A percentile compares a stretch with the other conserved stretches of the same genome.
These are phyloP conservation scores for Firmiana major DNA, from an alignment of 345 rosid genomes.

Conservation along the genomic window DNA sequence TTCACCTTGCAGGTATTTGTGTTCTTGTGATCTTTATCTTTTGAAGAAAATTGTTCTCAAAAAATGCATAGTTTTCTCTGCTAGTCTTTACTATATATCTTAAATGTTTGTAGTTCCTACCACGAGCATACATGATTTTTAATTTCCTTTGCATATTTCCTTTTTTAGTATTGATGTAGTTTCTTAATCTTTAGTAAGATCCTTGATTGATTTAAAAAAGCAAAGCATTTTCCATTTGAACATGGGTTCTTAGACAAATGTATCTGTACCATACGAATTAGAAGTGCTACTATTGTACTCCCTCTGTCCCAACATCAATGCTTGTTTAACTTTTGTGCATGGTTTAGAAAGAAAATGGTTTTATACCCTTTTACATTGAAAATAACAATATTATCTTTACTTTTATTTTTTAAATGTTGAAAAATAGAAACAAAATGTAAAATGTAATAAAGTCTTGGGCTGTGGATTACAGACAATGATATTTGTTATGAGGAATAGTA, in stretches of 20 bases:
- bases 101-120: constrained; percentile 2
- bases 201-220: not conserved
- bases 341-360: not conserved
- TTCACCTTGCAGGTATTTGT: constrained; percentile 69
- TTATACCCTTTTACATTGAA: no score
- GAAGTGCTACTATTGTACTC: not conserved
- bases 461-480: not conserved
- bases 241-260: not conserved
- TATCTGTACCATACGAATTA: not conserved
- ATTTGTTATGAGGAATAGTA: not conserved
- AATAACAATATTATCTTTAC: no score
- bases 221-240: not conserved
- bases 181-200: not conserved
- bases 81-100: not conserved
- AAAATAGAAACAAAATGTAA: not conserved
- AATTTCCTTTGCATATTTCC: not conserved
- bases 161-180: not conserved
- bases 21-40: constrained; percentile 9
- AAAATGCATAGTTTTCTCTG: not conserved
- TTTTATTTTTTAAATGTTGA: not conserved
- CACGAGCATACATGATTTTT: not conserved
- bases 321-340: not conserved
- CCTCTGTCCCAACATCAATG: not conserved
- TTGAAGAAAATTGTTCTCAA: not conserved
- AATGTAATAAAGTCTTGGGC: not conserved